Evolutionary conservation across 2,329 filamentous ascomycete species (phyloP), one percentile per base, ranked within the genome.

Genomic region (Talaromyces sp.): DNA sequence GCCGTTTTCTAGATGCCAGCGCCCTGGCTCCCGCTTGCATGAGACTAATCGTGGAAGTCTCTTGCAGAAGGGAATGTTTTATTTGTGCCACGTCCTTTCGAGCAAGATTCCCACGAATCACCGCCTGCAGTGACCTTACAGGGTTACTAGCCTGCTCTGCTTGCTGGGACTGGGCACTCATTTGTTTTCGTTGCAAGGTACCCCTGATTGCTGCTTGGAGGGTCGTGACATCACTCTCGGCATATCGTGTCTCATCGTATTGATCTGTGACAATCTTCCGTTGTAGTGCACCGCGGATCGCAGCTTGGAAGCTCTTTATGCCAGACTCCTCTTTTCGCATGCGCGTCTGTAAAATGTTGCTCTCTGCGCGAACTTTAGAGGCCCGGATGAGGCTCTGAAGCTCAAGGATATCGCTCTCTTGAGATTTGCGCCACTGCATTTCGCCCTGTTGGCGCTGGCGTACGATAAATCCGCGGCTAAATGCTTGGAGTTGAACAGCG

Each of bases 371-470:
- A 19, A 72, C 70, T 58, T 73, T 75, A 32, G 72, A 63, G 68
- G 75, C 78, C 84, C 89, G 83, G 80, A 91, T 73, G 42, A 96
- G 79, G 69, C 86, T 96, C 72, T 99, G 94, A 11, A 99, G 77
- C 64, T 86, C 85, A 55, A 94, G 74, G 41, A 97, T 82, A 55
- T 90, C 83, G 5, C 80, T 78, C 70, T 93, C 88, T 50, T 86
- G 82, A 47, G 82, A 82, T 66, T 86, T 85, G 83, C 89, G 91
- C 84, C 86, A 90, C 66, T 86, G 82, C 51, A 83, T 84, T 54
- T 86, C 84, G 36, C 82, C 79, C 56, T 77, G 76, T 65, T 88
- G 79, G 35, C 81, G 80, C 46, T 78, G 82, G 55, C 94, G 85
- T 20, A 87, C 81, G 35, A 97, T 76, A 68, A 89, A 88, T 3